Base-by-base conservation (phyloP, 2,329 filamentous ascomycete species). In the Penicillium sclerotigenum region DNA sequence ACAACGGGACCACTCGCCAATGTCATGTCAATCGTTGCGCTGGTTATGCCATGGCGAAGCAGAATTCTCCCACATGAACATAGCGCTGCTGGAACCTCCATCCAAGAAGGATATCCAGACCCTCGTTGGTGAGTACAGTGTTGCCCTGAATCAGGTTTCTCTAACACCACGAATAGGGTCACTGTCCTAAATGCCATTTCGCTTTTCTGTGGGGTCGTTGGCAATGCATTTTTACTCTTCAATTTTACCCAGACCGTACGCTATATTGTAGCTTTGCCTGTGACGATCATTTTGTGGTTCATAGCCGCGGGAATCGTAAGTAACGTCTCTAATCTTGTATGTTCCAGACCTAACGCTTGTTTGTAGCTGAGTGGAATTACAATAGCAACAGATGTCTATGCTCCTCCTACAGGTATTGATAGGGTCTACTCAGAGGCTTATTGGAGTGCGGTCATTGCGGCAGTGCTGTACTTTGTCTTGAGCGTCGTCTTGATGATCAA, bases 1-100 rank as follows among this genome's bases (percentile, higher is more conserved):
- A 91, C 91, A 0, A 82, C 94, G 2, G 91, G 90, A 0, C 92
- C 92, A 0, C 83, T 96, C 10, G 92, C 92, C 3, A 96, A 92
- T 56, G 86, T 94, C 29, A 88, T 94, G 73, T 93, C 88, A 55
- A 91, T 96, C 56, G 91, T 89, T 59, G 90, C 91, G 8, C 80
- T 96, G n/a, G 89, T 90, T 1, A 86, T 85, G 28, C 84, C 84
- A 22, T 96, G 91, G 92, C 81, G 89, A 58, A 77, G 80, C 51
- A 67, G 79, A 40, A 75, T 82, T 37, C 69, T 78, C 45, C 78
- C 80, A 0, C 76, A 77, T 59, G 56, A 59, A 10, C 65, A 69
- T 0, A 75, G 80, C 5, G 69, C 80, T 1, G 86, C 85, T 62
- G 79, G 64, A 33, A 63, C 53, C 26, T 60, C 78, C 43, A 64